These are phyloP conservation scores for Talaromyces thailandensis DNA, from an alignment of 495 filamentous ascomycete species.

Conservation along the genomic window DNA sequence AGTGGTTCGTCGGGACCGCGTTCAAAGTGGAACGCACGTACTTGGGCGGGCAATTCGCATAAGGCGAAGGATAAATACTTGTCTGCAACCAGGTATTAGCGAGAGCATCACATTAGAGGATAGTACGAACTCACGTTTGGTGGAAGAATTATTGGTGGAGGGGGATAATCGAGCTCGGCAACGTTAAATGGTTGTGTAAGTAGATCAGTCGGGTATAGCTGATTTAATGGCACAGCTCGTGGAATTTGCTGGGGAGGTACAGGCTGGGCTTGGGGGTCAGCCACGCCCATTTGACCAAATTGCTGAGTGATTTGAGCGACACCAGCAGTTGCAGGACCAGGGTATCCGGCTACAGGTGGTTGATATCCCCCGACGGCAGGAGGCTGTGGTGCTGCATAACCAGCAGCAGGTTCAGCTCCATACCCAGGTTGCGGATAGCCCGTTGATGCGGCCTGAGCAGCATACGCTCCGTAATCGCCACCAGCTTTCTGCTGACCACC, in stretches of 20 bases:
- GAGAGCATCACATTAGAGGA: slow-evolving; percentile 4
- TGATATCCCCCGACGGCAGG: slow-evolving; percentile 49
- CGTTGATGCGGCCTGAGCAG: slow-evolving; percentile 34
- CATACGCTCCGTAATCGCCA: slow-evolving; percentile 49
- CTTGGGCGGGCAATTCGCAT: slow-evolving; percentile 87
- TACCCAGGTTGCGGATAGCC: slow-evolving; percentile 51
- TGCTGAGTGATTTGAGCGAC: slow-evolving; percentile 73
- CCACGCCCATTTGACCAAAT: slow-evolving; percentile 73
- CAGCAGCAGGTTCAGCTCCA: slow-evolving; percentile 32
- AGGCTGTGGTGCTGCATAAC: slow-evolving; percentile 17
- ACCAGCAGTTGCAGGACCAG: slow-evolving; percentile 41
- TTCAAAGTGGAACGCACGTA: slow-evolving; percentile 95
- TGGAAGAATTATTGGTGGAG: slow-evolving; percentile 83
- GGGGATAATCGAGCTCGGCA: slow-evolving; percentile 82
- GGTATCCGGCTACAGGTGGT: slow-evolving; percentile 57
- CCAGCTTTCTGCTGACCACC: slow-evolving; percentile 47
- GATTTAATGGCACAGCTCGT: slow-evolving; percentile 60
- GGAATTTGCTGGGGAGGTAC: slow-evolving; percentile 42
- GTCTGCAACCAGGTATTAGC: slow-evolving; percentile 45
- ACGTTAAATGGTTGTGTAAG: slow-evolving; percentile 90
- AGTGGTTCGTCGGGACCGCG: slow-evolving; percentile 82
- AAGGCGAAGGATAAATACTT: slow-evolving; percentile 83
- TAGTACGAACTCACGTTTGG: slow-evolving; percentile 62
- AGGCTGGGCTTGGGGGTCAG: slow-evolving; percentile 45
- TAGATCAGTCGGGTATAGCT: slow-evolving; percentile 85